Percentiles rank a stretch among this genome's conserved stretches.
Conservation (phyloP, 2,329 filamentous ascomycete genomes). For the Trichophyton rubrum region DNA sequence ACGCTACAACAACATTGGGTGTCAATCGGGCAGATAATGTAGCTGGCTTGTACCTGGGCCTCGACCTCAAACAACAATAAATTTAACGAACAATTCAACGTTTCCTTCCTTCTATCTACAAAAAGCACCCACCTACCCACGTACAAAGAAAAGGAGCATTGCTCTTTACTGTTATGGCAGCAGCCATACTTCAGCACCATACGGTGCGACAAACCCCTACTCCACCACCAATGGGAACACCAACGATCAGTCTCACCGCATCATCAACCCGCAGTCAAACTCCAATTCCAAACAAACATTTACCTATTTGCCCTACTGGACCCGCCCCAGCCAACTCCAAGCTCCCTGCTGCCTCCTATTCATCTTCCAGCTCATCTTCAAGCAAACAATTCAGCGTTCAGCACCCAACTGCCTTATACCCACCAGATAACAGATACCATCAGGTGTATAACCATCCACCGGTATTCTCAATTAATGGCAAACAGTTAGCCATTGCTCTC, state of each 20-base stretch:
- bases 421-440: constrained; percentile 51
- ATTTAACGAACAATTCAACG: background rate
- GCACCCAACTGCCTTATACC: constrained; percentile 60
- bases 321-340: constrained; percentile 38
- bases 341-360: constrained; percentile 48
- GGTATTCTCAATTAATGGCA: constrained; percentile 61
- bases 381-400: constrained; percentile 32
- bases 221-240: constrained; percentile 35
- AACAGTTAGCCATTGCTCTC: constrained; percentile 57
- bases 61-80: background rate
- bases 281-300: constrained; percentile 73
- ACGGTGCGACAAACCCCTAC: constrained; percentile 37
- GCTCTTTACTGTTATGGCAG: constrained; percentile 28
- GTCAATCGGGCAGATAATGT: background rate
- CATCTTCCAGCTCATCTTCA: constrained; percentile 43
- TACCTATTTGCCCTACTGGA: constrained; percentile 78
- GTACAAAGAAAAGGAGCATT: background rate
- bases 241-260: constrained; percentile 43
- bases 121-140: background rate
- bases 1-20: background rate
- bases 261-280: constrained; percentile 41
- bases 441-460: constrained; percentile 44
- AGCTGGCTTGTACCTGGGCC: background rate
- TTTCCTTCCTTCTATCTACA: background rate
- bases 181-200: constrained; percentile 37